Base-by-base conservation (phyloP, 2,329 filamentous ascomycete genomes). In the Lachnellula suecica region DNA sequence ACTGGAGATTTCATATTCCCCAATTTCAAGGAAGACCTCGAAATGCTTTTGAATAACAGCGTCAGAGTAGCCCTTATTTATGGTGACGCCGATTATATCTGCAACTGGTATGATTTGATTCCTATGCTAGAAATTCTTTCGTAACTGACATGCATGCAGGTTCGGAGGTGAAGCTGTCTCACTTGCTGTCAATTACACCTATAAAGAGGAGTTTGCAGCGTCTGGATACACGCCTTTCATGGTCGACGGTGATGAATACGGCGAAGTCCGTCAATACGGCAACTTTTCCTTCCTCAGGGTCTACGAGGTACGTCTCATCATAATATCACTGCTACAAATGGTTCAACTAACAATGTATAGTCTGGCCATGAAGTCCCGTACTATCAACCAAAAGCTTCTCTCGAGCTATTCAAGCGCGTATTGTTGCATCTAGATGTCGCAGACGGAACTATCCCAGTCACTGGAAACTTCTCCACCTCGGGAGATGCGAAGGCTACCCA, bases 1-100 rank as follows among this genome's bases (percentile, higher is more conserved):
- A 79, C 74, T 1, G 78, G 77, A 31, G 85, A 88, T 66, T 82
- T 81, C 56, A 77, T 83, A 41, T 85, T 83, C 65, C 79, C 79
- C 8, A 82, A 81, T 58, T 80, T 84, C 68, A 70, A 75, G 22
- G 58, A 71, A 63, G 66, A 77, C 51, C 64, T 78, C 2, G 73
- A 76, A 49, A 64, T 70, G 43, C 67, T 77, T 43, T 70, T 78
- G 58, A 70, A 75, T 9, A 74, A 67, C 0, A 74, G 73, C 54
- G 75, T 82, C 4, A 75, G 73, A 19, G 77, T 85, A 6, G 75
- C 53, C 15, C 22, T 85, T 41, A 74, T 81, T 52, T 81, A 85
- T 63, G 82, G 82, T 11, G 82, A 85, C 59, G 77, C 61, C 5
- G 63, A 63, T 49, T 63, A 59, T 43, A 59, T 62, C 11, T 63